Evolutionary conservation across 108 stramenopile species (phyloP).

Genomic region (Cyclotella cryptica): DNA sequence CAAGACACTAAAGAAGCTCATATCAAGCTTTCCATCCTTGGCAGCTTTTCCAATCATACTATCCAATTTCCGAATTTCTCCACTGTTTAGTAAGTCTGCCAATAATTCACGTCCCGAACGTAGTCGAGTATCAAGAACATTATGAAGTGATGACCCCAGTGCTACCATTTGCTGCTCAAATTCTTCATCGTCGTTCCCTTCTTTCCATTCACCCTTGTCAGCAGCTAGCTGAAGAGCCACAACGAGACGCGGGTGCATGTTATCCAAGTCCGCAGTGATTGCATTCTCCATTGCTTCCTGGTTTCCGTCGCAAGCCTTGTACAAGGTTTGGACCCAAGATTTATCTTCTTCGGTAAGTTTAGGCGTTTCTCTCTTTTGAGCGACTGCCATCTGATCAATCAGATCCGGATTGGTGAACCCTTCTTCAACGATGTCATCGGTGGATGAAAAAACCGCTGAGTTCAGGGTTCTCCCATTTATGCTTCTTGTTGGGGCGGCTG

Average conservation of each 20-base stretch:
- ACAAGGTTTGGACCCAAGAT: conserved; percentile 31
- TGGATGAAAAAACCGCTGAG: neutral
- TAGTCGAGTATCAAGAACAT: conserved; percentile 64
- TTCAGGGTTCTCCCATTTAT: neutral
- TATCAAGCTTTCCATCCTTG: conserved; percentile 77
- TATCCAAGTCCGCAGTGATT: conserved; percentile 36
- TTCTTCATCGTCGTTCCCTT: conserved; percentile 14
- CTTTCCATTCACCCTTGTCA: conserved; percentile 43
- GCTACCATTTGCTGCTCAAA: conserved; percentile 50
- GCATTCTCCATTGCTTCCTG: conserved; percentile 35
- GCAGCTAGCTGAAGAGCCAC: conserved; percentile 51
- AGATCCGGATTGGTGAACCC: conserved; percentile 2
- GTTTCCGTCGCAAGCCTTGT: conserved; percentile 20
- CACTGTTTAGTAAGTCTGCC: conserved; percentile 65
- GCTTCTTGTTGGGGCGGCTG: neutral
- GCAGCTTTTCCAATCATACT: conserved; percentile 78
- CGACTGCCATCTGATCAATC: conserved; percentile 20
- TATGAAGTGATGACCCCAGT: conserved; percentile 58
- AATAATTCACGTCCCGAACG: conserved; percentile 63
- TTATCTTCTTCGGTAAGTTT: conserved; percentile 37
- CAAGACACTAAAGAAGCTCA: conserved; percentile 83
- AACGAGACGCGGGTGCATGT: conserved; percentile 46
- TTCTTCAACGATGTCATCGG: neutral
- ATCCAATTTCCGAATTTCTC: conserved; percentile 87
- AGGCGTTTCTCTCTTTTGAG: conserved; percentile 36